phyloP scores from a whole-genome alignment of 2,329 filamentous ascomycete species.

The Aspergillus ochraceus region DNA sequence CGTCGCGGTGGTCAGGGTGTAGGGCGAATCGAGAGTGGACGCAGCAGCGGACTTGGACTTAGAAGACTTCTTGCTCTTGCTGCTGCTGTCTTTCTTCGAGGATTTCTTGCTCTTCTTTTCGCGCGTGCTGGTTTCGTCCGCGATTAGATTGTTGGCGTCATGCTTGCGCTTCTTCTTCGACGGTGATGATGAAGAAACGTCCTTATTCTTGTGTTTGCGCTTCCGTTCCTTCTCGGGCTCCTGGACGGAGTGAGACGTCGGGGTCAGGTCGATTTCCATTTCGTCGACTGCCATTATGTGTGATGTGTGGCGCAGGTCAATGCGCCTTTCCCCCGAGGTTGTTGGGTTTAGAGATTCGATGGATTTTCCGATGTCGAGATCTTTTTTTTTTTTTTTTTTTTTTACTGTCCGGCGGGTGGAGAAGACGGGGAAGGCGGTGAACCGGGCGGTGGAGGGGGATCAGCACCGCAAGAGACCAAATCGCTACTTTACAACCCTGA shows the following conservation, averaged over 20 bases:
- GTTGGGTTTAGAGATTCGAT: conserved; percentile 3
- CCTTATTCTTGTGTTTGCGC: conserved; percentile 49
- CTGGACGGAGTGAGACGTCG: conserved; percentile 17
- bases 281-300: conserved; percentile 37
- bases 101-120: conserved; percentile 32
- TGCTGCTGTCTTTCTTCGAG: neutral
- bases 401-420: conserved; percentile 17
- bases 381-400: conserved; percentile 33
- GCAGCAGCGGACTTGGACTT: conserved; percentile 25
- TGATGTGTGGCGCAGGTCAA: conserved; percentile 10
- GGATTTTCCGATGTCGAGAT: conserved; percentile 12
- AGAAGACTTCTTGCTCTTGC: conserved; percentile 30
- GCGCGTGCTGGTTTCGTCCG: conserved; percentile 23
- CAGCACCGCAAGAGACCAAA: neutral
- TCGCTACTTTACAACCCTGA: conserved; percentile 3
- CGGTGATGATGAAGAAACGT: conserved; percentile 37
- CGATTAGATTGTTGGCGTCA: conserved; percentile 20
- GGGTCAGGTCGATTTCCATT: conserved; percentile 40
- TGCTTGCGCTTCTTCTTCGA: conserved; percentile 45
- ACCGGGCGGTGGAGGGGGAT: conserved; percentile 9
- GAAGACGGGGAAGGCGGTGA: conserved; percentile 14
- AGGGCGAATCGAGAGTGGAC: conserved; percentile 61
- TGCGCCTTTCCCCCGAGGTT: conserved; percentile 2
- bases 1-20: conserved; percentile 76
- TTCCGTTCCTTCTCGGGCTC: conserved; percentile 40